These are phyloP conservation scores for Leishmania lainsoni DNA, from an alignment of 208 protist species.

Conservation along the genomic window DNA sequence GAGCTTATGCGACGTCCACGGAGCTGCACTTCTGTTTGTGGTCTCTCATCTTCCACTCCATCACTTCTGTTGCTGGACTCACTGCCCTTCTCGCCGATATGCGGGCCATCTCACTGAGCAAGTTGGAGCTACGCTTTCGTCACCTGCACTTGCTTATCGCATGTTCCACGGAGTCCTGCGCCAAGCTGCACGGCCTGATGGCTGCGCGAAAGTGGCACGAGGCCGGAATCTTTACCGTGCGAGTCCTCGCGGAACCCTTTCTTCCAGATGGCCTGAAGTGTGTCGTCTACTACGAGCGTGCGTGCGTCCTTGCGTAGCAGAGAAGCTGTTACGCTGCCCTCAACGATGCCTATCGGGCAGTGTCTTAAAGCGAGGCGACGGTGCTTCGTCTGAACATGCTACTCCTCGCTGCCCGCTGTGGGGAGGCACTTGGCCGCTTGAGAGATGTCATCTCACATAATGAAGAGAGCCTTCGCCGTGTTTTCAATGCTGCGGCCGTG, in stretches of 20 bases:
- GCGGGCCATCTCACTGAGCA: conserved; percentile 21
- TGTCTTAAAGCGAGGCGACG: conserved; percentile 31
- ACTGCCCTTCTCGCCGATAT: conserved; percentile 33
- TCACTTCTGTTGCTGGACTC: conserved; percentile 33
- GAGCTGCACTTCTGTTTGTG: conserved; percentile 50
- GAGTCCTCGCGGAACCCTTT: conserved; percentile 5
- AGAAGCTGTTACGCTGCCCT: conserved; percentile 53
- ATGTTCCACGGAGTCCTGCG: conserved; percentile 23
- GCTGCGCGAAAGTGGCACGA: conserved; percentile 10
- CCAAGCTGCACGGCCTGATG: conserved; percentile 11
- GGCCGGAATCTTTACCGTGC: neutral
- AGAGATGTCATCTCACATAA: conserved; percentile 53
- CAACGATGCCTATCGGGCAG: conserved; percentile 52
- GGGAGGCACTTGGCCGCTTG: conserved; percentile 60
- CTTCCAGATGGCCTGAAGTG: conserved; percentile 37
- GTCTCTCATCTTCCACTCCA: conserved; percentile 54
- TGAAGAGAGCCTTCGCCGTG: conserved; percentile 38
- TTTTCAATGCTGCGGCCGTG: conserved; percentile 10
- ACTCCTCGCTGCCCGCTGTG: conserved; percentile 46
- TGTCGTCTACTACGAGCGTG: conserved; percentile 35
- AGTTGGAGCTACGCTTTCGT: conserved; percentile 45
- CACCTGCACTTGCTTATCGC: conserved; percentile 31
- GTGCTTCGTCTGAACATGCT: conserved; percentile 36
- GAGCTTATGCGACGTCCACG: conserved; percentile 36
- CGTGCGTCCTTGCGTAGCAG: conserved; percentile 37